Evolutionary conservation across 2,329 filamentous ascomycete species (phyloP), one percentile per base, ranked within the genome.

Genomic region (Penicillium thymicola): DNA sequence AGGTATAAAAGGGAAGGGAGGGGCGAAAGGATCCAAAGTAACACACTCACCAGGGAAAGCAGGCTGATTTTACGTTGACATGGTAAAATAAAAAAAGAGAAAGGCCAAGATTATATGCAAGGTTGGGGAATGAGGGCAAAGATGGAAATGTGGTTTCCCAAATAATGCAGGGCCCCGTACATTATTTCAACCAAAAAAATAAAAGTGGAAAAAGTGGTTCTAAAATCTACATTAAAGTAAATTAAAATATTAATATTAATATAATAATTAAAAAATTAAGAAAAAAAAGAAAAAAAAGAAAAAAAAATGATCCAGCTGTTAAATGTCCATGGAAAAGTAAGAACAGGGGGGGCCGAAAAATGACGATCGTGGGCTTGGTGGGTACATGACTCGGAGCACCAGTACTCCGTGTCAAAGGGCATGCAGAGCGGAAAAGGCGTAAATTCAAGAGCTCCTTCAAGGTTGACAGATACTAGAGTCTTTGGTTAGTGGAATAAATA

Each of bases 321-420:
- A 60, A 57, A 65, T 56, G 59, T 63, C 65, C 65, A 67, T 67
- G 63, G 65, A 61, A 64, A 65, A 63, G 63, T 43, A 67, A 65
- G 65, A 67, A 67, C 65, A 65, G 63, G 64, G 65, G 59, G 64
- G 62, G 61, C 64, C 61, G 56, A 65, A 67, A 66, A 67, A 66
- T 67, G 65, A 66, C 63, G 65, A 67, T 67, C 65, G 64, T 65
- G 63, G 63, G 46, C 34, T 27, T 46, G 25, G 53, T 66, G 65
- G 64, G 40, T 60, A 64, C 44, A 43, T 42, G 14, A 42, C 37
- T 51, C 55, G 37, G 40, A 51, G 62, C 55, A 55, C 62, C 64
- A 65, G 9, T 9, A 14, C 40, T 42, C 62, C 54, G 49, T 55
- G 49, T 52, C 54, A 54, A 27, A 52, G 60, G 62, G 62, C 57